Percentiles rank a stretch among this genome's conserved stretches.
phyloP scores from a whole-genome alignment of 257 asterid species.

The Leonotis leonurus region DNA sequence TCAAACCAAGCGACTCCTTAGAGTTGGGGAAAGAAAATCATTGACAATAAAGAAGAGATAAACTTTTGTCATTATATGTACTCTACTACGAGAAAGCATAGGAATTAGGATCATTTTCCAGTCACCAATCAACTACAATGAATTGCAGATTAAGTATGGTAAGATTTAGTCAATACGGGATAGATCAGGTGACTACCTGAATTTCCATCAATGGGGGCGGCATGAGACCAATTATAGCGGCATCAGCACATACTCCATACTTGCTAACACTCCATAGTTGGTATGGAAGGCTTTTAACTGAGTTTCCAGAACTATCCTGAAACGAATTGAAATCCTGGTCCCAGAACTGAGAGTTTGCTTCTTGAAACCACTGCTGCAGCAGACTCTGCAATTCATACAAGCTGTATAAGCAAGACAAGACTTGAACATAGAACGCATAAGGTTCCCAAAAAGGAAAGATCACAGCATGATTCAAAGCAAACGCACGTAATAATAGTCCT shows the following conservation, averaged over 20 bases:
- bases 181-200: conserved; percentile 42
- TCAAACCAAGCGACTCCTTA: neutral
- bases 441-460: neutral
- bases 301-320: conserved; percentile 34
- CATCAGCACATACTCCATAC: conserved; percentile 83
- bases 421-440: neutral
- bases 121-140: neutral
- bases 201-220: conserved; percentile 95
- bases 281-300: conserved; percentile 58
- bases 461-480: neutral
- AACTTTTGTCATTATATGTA: neutral
- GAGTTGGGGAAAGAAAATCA: neutral
- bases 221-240: conserved; percentile 91
- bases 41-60: neutral
- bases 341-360: conserved; percentile 45
- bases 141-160: neutral
- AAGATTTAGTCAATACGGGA: conserved; percentile 1
- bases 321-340: conserved; percentile 29
- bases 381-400: conserved; percentile 42
- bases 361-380: conserved; percentile 58
- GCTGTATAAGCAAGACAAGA: neutral
- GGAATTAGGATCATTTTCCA: neutral
- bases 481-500: neutral
- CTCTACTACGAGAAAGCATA: neutral
- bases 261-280: conserved; percentile 87